Base-by-base conservation (phyloP, 768 basidiomycete genomes). In the Holtermannia corniformis region DNA sequence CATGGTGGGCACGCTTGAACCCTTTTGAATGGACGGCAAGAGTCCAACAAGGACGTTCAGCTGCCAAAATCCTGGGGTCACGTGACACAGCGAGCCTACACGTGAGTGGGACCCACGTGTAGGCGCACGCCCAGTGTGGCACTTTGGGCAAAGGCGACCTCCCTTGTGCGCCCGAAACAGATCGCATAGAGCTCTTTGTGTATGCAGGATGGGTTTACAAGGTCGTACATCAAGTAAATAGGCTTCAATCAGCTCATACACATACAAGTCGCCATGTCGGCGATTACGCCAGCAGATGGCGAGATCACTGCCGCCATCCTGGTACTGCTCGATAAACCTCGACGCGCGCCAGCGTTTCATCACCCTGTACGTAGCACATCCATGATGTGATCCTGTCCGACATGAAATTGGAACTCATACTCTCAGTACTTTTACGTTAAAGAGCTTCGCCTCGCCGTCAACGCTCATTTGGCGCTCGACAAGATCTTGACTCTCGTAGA, bases 1-100 rank as follows among this genome's bases (percentile, higher is more conserved):
- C 54, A 54, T 47, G 47, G n/a, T 46, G 44, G 37, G 20, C 20
- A 41, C 32, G 40, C 41, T 25, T 44, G 46, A 20, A 14, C 14
- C 25, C 14, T 44, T 16, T 12, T 44, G 44, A n/a, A 41, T 41
- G 37, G 37, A 41, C n/a, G n/a, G n/a, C n/a, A n/a, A n/a, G n/a
- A n/a, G n/a, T n/a, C n/a, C n/a, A n/a, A 37, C 7, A 37, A 37
- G 32, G 32, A 37, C 32, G 7, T 7, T 16, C 16, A 16, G 16
- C 16, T 37, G 32, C 32, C 32, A 37, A 37, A 37, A 37, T 37
- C 32, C 32, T 37, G 32, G 32, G 16, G 7, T 37, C 32, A 37
- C 32, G 32, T 37, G 32, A 37, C 16, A 7, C 16, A 37, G 10
- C 32, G 16, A 7, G 32, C 16, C 16, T 37, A 7, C 32, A 37